Conservation (phyloP, 139 green algal species). For the Chlorella sp. region DNA sequence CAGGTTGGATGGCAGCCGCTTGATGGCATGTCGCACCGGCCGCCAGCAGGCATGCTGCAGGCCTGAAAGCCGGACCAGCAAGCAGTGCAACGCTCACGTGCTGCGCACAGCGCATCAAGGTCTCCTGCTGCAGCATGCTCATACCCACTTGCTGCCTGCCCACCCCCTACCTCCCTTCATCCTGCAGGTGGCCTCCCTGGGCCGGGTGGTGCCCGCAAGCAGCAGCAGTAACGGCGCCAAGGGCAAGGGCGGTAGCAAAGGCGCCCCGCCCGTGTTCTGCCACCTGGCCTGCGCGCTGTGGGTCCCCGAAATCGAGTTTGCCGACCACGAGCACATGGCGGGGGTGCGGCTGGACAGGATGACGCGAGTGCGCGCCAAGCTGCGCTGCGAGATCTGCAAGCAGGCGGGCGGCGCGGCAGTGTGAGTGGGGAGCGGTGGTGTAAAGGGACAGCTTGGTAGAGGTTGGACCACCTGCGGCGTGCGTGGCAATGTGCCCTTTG, state of each 20-base stretch:
- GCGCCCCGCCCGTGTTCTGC: slow-evolving; percentile 1
- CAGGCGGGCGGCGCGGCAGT: slow-evolving; percentile 51
- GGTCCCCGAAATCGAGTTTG: slow-evolving; percentile 45
- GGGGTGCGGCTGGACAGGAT: slow-evolving; percentile 39
- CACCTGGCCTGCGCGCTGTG: slow-evolving; percentile 57
- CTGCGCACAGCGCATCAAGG: too few relatives aligned
- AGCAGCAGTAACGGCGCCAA: not conserved
- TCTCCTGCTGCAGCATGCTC: too few relatives aligned
- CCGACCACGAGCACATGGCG: slow-evolving; percentile 32
- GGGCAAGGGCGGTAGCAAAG: not conserved
- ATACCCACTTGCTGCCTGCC: too few relatives aligned
- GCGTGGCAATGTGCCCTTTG: too few relatives aligned
- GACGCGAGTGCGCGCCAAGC: slow-evolving; percentile 25
- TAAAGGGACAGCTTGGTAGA: not conserved
- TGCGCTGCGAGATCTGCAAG: slow-evolving; percentile 54
- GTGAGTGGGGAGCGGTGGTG: slow-evolving; percentile 35
- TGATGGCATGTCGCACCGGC: too few relatives aligned
- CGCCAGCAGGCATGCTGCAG: too few relatives aligned
- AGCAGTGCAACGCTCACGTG: too few relatives aligned
- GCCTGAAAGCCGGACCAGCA: too few relatives aligned
- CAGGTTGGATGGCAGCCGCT: too few relatives aligned
- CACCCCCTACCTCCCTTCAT: not conserved
- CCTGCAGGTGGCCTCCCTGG: slow-evolving; percentile 33
- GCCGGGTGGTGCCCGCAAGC: slow-evolving; percentile 16
- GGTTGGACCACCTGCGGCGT: not conserved